Base-by-base conservation (phyloP, 352 stramenopile genomes). In the Halophytophthora batemanensis region DNA sequence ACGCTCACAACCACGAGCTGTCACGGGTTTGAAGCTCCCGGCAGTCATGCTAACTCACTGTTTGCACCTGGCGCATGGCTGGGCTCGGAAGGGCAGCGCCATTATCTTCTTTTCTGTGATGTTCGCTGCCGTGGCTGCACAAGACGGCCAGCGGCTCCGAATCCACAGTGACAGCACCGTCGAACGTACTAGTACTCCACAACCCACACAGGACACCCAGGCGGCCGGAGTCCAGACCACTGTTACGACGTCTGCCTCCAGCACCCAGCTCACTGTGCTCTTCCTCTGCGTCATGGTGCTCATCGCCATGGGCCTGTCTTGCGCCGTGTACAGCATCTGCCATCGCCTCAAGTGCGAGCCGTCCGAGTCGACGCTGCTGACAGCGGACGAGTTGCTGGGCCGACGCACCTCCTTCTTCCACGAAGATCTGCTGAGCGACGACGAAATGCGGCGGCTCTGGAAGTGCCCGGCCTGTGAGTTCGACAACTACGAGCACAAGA, bases 401-500 rank as follows among this genome's bases (percentile, higher is more conserved):
- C 1, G 22, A 33, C 22, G 28, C 40, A 33, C 28, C 65, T 48
- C 44, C 15, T 69, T 55, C 51, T 84, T 75, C 48, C 70, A 64
- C 21, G 67, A 84, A 42, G 73, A 84, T 39, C 36, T 84, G 31
- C 45, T 84, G 22, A 65, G 65, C 34, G 65, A 77, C n/a, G 69
- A 84, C 25, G 73, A 84, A 50, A 52, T 82, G 13, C 43, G 65
- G 45, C 64, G 66, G 0, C 69, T 84, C 5, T 84, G 73, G 70
- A 71, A 71, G 37, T 84, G 73, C 44, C 66, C 63, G 44, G 63
- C 71, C 41, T 84, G 73, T 45, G 67, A 81, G 44, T 84, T 84
- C 42, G 70, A 67, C 52, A 84, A 84, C 62, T 84, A 82, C 56
- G 68, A 79, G 43, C 61, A 77, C 45, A 81, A 82, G 55, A 69